A percentile compares a stretch with the other conserved stretches of the same genome.
phyloP scores from a whole-genome alignment of 2,329 filamentous ascomycete genomes.

The Aspergillus vadensis region DNA sequence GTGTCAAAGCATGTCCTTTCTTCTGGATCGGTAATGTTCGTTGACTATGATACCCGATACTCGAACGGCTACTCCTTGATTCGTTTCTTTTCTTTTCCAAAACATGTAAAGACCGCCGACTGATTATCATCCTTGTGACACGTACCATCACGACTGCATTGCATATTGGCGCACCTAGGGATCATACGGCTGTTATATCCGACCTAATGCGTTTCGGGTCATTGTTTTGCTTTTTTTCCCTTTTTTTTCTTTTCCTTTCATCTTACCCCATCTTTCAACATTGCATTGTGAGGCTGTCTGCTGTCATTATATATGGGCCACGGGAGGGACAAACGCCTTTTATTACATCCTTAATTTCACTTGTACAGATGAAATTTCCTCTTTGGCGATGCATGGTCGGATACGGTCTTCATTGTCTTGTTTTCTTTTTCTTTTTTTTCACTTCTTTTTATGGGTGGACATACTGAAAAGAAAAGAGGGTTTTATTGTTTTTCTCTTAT shows the following conservation, averaged over 20 bases:
- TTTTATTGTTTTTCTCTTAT: too few relatives aligned
- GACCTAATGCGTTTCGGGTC: conserved; percentile 26
- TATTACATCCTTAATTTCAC: conserved; percentile 8
- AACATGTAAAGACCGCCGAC: conserved; percentile 22
- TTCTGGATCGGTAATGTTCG: conserved; percentile 18
- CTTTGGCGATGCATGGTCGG: conserved; percentile 7
- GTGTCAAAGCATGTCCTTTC: conserved; percentile 14
- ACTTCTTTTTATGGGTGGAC: conserved; percentile 1
- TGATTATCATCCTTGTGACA: conserved; percentile 33
- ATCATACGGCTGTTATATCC: conserved; percentile 28
- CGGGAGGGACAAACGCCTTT: neutral
- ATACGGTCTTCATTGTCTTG: neutral
- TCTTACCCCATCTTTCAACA: conserved; percentile 18
- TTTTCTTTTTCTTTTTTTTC: neutral
- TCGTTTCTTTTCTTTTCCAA: conserved; percentile 16
- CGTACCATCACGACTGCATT: conserved; percentile 44
- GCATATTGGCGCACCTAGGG: conserved; percentile 42
- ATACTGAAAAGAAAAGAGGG: neutral
- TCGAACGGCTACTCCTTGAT: conserved; percentile 14
- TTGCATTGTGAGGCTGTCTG: conserved; percentile 37
- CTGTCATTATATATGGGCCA: conserved; percentile 25
- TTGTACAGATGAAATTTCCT: conserved; percentile 10
- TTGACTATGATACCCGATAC: conserved; percentile 27
- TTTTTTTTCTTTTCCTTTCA: conserved; percentile 19
- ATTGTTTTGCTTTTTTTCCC: conserved; percentile 23